Evolutionary conservation across 768 basidiomycete genomes (phyloP), one percentile per base, ranked within the genome.

Genomic region (Kwoniella newhampshirensis): DNA sequence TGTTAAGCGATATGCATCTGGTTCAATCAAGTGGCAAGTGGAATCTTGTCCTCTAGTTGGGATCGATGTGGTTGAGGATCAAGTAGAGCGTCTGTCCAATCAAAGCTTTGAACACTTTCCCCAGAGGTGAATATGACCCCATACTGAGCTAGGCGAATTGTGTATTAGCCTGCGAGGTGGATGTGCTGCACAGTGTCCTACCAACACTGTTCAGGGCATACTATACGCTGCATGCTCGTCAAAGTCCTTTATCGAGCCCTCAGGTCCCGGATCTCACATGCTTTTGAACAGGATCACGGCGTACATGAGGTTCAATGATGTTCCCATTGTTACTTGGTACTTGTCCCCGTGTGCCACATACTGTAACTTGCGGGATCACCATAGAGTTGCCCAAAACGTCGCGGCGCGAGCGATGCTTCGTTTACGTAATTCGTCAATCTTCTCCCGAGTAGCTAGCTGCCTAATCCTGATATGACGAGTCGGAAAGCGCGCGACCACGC

Each of bases 61-160:
- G n/a, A n/a, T n/a, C n/a, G n/a, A 50, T 50, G 23, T 50, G 49
- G 27, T 50, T 37, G 49, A 50, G 40, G 18, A 50, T 18, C 4
- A 50, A 26, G 13, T 50, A 50, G 27, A 50, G 40, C 15, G 49
- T 50, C 23, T 50, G 49, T 37, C 49, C 49, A 0, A 32, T 37
- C 26, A 50, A 30, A 15, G 49, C 32, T 20, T 50, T 36, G 5
- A 50, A 30, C 4, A 18, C 49, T 37, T 20, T 0, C 7, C 49
- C 49, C 40, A 50, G 27, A 4, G 36, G 18, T 21, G 49, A 37
- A 39, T 50, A 15, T 21, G 11, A 21, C 17, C 49, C 49, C 12
- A 50, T 37, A 39, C 21, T 50, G 23, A 30, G 32, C 49, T 11
- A 46, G 15, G 44, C 8, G 26, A 28, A 15, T n/a, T 46, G 25